Evolutionary conservation across 140 eudicot genomes (phyloP).

Genomic region (Ambrosia hybrid): DNA sequence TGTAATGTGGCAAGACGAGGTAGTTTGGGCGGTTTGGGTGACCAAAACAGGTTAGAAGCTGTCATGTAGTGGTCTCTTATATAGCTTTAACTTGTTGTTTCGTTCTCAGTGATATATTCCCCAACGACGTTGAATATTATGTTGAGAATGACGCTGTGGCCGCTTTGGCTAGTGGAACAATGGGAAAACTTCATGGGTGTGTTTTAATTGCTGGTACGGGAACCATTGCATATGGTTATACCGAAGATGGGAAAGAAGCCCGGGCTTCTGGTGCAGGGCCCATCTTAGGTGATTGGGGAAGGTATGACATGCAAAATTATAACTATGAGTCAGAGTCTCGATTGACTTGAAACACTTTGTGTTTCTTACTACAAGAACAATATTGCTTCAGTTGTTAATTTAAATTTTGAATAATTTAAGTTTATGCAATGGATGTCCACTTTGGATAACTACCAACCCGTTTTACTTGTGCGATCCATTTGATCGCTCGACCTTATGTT

Average conservation of each 20-base stretch:
- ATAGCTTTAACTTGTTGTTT: conserved; percentile 9
- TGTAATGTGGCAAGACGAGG: too few species aligned
- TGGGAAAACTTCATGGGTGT: conserved; percentile 99
- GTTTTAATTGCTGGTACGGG: conserved; percentile 97
- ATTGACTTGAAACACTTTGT: too few species aligned
- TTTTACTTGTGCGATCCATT: neutral
- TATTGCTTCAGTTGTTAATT: neutral
- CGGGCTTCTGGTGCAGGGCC: conserved; percentile 99
- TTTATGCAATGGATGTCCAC: too few species aligned
- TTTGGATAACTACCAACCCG: neutral
- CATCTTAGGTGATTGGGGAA: conserved; percentile 96
- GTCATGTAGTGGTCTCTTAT: neutral
- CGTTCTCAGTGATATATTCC: conserved; percentile 66
- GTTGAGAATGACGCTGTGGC: conserved; percentile 98
- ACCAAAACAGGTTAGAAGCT: too few species aligned
- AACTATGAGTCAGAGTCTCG: neutral
- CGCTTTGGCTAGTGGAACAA: conserved; percentile 94
- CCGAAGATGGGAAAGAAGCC: conserved; percentile 87
- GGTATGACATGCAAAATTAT: conserved; percentile 41
- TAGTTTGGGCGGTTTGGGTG: too few species aligned
- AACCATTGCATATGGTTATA: conserved; percentile 85
- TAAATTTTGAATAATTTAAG: neutral
- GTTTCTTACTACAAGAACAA: too few species aligned
- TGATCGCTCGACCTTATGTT: neutral
- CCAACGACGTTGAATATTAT: conserved; percentile 53